These are phyloP conservation scores for Lasiodiplodia sp. DNA, from an alignment of 2,329 filamentous ascomycete genomes.

Conservation along the genomic window DNA sequence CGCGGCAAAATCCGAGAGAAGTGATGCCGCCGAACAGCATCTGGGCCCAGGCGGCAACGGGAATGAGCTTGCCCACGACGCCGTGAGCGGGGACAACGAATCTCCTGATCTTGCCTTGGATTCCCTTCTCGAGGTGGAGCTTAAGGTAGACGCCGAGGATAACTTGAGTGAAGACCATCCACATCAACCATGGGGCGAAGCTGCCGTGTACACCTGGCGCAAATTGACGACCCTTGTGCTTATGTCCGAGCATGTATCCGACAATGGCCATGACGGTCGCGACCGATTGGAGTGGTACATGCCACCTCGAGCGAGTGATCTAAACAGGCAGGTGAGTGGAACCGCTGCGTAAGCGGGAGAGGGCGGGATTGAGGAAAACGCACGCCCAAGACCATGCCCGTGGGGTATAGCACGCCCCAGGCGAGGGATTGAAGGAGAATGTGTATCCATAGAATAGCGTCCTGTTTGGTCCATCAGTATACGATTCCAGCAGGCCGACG, in stretches of 20 bases:
- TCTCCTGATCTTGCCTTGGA: slow-evolving; percentile 78
- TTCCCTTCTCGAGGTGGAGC: slow-evolving; percentile 84
- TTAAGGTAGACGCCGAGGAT: slow-evolving; percentile 85
- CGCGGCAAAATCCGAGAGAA: slow-evolving; percentile 88
- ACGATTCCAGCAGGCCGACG: neutral
- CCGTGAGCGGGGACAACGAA: slow-evolving; percentile 77
- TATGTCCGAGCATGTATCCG: slow-evolving; percentile 90
- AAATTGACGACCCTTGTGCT: slow-evolving; percentile 89
- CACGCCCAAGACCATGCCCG: slow-evolving; percentile 95
- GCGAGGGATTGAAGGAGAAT: slow-evolving; percentile 86
- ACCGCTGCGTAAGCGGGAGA: neutral
- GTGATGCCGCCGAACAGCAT: slow-evolving; percentile 97
- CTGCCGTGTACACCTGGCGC: slow-evolving; percentile 78
- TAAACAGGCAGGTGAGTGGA: slow-evolving; percentile 46
- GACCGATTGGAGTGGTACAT: slow-evolving; percentile 84
- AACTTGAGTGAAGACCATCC: slow-evolving; percentile 79
- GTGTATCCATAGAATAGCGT: slow-evolving; percentile 89
- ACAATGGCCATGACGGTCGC: slow-evolving; percentile 78
- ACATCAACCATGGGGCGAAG: slow-evolving; percentile 82
- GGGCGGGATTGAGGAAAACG: slow-evolving; percentile 44
- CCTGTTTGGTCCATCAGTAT: slow-evolving; percentile 53
- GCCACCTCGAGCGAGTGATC: slow-evolving; percentile 91
- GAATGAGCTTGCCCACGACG: slow-evolving; percentile 85
- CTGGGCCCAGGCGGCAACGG: slow-evolving; percentile 86
- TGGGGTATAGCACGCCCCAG: slow-evolving; percentile 91